These are phyloP conservation scores for Solanum raphanifolium DNA, from an alignment of 257 asterid species.

Conservation along the genomic window DNA sequence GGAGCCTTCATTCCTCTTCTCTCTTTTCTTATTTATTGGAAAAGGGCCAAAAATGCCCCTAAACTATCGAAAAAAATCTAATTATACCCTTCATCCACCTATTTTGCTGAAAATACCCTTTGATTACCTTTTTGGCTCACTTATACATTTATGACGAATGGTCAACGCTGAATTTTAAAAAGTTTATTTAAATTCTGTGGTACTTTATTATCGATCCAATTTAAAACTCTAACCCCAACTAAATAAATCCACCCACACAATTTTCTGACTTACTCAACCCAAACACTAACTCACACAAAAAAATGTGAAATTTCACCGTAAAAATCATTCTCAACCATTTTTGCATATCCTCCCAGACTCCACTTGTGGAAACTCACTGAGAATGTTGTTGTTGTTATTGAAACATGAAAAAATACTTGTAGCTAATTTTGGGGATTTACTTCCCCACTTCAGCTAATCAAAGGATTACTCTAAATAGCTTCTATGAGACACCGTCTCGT, in stretches of 20 bases:
- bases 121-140: background rate
- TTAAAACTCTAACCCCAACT: background rate
- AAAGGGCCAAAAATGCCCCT: background rate
- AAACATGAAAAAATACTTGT: background rate
- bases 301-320: background rate
- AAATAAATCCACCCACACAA: background rate
- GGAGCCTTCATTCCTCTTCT: background rate
- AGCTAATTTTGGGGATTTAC: background rate
- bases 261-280: background rate
- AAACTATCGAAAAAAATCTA: background rate
- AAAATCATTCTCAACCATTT: background rate
- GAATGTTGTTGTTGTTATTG: background rate
- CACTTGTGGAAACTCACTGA: background rate
- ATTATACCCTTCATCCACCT: background rate
- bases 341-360: background rate
- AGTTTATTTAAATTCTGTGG: background rate
- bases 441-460: background rate
- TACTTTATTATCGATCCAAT: background rate
- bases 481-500: background rate
- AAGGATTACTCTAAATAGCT: background rate
- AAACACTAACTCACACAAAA: background rate
- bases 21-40: background rate
- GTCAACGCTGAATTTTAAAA: background rate
- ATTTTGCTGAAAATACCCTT: background rate
- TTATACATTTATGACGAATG: background rate